Evolutionary conservation across 2,329 filamentous ascomycete genomes (phyloP).

Genomic region (Dactylonectria estremocensis): DNA sequence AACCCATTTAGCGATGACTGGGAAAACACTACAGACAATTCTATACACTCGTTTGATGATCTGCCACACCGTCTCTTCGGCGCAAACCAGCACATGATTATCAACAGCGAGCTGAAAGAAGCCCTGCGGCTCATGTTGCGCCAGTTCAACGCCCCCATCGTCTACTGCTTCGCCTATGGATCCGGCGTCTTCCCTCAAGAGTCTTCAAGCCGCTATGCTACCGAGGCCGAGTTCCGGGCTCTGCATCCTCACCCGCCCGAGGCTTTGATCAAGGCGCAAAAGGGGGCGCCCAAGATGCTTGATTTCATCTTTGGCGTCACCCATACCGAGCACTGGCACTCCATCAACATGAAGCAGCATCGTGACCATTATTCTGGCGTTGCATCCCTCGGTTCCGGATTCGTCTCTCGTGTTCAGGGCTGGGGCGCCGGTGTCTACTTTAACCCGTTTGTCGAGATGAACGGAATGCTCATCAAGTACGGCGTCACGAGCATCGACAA

Average conservation of each 20-base stretch:
- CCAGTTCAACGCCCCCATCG: slow-evolving; percentile 92
- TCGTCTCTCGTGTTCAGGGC: slow-evolving; percentile 90
- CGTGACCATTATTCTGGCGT: slow-evolving; percentile 93
- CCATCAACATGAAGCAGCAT: slow-evolving; percentile 89
- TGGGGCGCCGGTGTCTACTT: slow-evolving; percentile 98
- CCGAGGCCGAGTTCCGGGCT: slow-evolving; percentile 71
- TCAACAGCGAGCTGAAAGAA: slow-evolving; percentile 96
- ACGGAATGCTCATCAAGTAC: slow-evolving; percentile 97
- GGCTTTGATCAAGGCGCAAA: slow-evolving; percentile 87
- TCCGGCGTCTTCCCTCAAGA: slow-evolving; percentile 94
- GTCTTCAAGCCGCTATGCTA: slow-evolving; percentile 66
- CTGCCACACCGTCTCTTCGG: slow-evolving; percentile 77
- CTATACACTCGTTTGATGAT: slow-evolving; percentile 62
- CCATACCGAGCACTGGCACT: slow-evolving; percentile 97
- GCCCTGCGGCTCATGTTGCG: slow-evolving; percentile 88
- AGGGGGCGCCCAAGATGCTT: slow-evolving; percentile 94
- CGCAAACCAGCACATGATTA: slow-evolving; percentile 95
- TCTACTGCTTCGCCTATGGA: slow-evolving; percentile 97
- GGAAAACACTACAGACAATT: slow-evolving; percentile 60
- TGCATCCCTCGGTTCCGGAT: slow-evolving; percentile 85
- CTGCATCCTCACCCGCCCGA: slow-evolving; percentile 87
- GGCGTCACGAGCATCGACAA: slow-evolving; percentile 96
- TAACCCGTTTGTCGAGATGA: slow-evolving; percentile 94
- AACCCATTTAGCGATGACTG: slow-evolving; percentile 59
- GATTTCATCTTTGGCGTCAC: slow-evolving; percentile 98